phyloP scores from a whole-genome alignment of 257 asterid genomes.

The Leonotis leonurus region DNA sequence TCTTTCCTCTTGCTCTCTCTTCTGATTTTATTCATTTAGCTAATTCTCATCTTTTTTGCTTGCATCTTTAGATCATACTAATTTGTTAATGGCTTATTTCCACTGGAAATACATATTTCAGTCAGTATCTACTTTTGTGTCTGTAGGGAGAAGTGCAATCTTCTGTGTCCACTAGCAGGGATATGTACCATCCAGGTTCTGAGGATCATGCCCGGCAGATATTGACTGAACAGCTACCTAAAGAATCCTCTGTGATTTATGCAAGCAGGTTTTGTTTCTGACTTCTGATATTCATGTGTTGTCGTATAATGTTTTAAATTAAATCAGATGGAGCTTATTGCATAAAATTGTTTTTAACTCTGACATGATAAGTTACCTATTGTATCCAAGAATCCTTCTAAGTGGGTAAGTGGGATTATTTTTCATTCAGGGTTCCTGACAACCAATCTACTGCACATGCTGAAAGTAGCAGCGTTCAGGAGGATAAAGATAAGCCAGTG shows the following conservation, averaged over 20 bases:
- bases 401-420: constrained; percentile 10
- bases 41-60: background rate
- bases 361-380: constrained; percentile 1
- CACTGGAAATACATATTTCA: constrained; percentile 7
- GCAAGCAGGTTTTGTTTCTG: constrained; percentile 42
- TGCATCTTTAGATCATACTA: background rate
- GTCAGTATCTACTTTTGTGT: constrained; percentile 14
- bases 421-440: constrained; percentile 40
- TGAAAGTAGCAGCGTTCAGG: constrained; percentile 34
- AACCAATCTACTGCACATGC: constrained; percentile 37
- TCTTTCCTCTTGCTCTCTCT: background rate
- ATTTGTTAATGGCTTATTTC: background rate
- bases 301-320: constrained; percentile 7
- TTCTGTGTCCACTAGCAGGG: constrained; percentile 35
- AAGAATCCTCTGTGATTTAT: constrained; percentile 28
- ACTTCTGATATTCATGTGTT: constrained; percentile 10
- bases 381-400: constrained; percentile 1
- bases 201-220: constrained; percentile 39
- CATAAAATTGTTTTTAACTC: background rate
- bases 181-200: constrained; percentile 30
- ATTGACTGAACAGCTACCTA: constrained; percentile 37
- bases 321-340: constrained; percentile 14
- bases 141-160: constrained; percentile 51
- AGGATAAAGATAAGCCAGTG: constrained; percentile 33
- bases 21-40: background rate